Base-by-base conservation (phyloP, 2,329 filamentous ascomycete species). In the Neofusicoccum sp. region DNA sequence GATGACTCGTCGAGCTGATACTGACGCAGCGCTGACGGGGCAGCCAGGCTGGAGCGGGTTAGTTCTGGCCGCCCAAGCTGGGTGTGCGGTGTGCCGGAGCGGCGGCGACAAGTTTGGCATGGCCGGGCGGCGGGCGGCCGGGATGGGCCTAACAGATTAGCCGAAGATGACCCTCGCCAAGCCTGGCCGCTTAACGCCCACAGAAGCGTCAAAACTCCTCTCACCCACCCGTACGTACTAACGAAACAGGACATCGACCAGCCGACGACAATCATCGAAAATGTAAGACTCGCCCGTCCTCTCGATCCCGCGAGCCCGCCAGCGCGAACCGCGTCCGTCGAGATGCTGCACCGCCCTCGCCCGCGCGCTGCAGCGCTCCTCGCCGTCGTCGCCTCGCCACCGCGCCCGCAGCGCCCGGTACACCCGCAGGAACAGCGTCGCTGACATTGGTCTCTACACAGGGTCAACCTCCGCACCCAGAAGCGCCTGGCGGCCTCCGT, bases 391-490 rank as follows among this genome's bases (percentile, higher is more conserved):
- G 63, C 62, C 63, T 67, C 66, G 65, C 66, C 60, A 65, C 63
- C 53, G 61, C 65, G 67, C 63, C 63, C 60, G 63, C 64, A 58
- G 58, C 64, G 61, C 54, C 58, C 54, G 65, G 65, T 53, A 65
- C 66, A 44, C 58, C 58, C 54, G 65, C 66, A 60, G 65, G 66
- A 36, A 64, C 61, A 64, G 63, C 66, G 60, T 63, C 65, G 63
- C 72, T 75, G 68, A 75, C 70, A 62, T 58, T 63, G 49, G 60
- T 72, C 63, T 38, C 65, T 64, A 66, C 44, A 63, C 80, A 99
- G 95, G 95, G 93, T 96, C 90, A 98, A 98, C 82, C 90, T 99
- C 83, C 89, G 89, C 83, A 98, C 95, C 82, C 96, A 99, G 89
- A 99, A 99, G 90, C 93, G 96, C 85, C 93, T 99, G 78, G 95